Conservation (phyloP, 176 grass and related monocot species). For the barley (Hordeum vulgare) region DNA sequence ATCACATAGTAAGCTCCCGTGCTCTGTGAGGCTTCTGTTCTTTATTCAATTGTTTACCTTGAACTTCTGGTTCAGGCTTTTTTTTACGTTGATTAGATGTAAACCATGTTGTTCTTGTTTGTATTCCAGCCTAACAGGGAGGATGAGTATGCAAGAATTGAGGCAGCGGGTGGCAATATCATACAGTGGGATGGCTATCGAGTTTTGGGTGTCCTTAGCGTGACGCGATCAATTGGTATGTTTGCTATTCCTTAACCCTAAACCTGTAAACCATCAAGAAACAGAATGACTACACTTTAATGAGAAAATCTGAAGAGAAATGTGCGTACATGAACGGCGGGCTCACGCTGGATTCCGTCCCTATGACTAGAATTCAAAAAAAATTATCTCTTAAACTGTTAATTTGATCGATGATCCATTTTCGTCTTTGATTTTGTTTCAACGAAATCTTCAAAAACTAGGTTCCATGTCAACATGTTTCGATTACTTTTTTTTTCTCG, state of each 20-base stretch:
- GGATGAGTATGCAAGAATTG: conserved; percentile 90
- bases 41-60: conserved; percentile 1
- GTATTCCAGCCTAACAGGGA: conserved; percentile 78
- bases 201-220: conserved; percentile 86
- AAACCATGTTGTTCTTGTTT: neutral
- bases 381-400: no score
- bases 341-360: no score
- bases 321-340: no score
- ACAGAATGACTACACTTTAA: no score
- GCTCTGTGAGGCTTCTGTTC: neutral
- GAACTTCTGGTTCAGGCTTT: conserved; percentile 10
- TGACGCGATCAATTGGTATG: conserved; percentile 91
- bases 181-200: conserved; percentile 96
- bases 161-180: conserved; percentile 77
- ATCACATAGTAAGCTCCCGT: conserved; percentile 59
- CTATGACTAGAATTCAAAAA: no score
- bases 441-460: no score
- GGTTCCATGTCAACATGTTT: no score
- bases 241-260: neutral
- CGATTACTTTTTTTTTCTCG: no score
- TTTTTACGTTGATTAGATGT: conserved; percentile 15
- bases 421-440: no score
- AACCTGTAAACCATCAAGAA: no score
- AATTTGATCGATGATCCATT: no score
- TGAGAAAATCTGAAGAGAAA: no score